Conservation (phyloP, 352 stramenopile species). For the Globisporangium ultimum region DNA sequence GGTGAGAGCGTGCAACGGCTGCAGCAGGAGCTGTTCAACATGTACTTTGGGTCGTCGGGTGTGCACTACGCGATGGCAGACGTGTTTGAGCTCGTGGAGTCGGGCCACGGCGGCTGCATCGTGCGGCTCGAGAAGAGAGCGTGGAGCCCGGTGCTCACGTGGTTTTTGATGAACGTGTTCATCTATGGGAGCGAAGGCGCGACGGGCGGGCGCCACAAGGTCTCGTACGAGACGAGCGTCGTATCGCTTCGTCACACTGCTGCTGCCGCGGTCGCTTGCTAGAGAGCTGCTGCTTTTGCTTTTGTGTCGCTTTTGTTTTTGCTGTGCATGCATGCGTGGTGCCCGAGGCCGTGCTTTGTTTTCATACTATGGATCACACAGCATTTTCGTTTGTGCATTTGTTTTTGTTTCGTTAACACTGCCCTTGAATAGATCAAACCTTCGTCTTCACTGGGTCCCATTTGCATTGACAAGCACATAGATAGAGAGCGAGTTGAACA, state of each 20-base stretch:
- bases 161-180: conserved; percentile 80
- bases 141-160: conserved; percentile 69
- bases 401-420: too few species aligned
- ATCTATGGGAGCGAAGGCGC: conserved; percentile 76
- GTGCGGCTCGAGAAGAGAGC: conserved; percentile 46
- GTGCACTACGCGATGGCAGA: conserved; percentile 28
- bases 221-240: conserved; percentile 53
- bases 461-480: too few species aligned
- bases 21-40: conserved; percentile 65
- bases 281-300: conserved; percentile 14
- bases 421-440: too few species aligned
- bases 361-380: too few species aligned
- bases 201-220: conserved; percentile 60
- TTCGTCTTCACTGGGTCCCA: too few species aligned
- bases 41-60: conserved; percentile 47
- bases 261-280: conserved; percentile 12
- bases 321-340: background rate
- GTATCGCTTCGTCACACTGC: conserved; percentile 9
- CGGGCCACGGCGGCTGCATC: conserved; percentile 33
- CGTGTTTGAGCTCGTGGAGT: conserved; percentile 22
- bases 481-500: too few species aligned
- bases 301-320: background rate
- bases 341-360: background rate
- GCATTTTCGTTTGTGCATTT: too few species aligned
- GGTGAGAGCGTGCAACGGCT: conserved; percentile 37